These are phyloP conservation scores for Sindora glabra DNA, from an alignment of 306 rosid genomes.

Conservation along the genomic window DNA sequence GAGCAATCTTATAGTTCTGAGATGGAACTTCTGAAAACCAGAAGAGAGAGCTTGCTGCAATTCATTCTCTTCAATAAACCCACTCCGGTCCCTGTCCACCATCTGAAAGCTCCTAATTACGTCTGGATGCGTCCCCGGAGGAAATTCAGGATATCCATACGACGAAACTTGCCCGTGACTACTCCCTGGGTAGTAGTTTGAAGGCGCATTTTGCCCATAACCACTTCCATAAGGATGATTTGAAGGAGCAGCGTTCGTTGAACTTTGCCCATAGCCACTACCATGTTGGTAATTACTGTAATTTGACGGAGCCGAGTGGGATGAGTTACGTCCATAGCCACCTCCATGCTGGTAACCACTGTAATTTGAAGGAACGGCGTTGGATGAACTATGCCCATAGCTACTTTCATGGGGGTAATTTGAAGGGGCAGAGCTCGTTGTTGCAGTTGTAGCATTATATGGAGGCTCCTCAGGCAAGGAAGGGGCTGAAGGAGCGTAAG, in stretches of 20 bases:
- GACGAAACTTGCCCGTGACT: constrained; percentile 22
- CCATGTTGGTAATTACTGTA: constrained; percentile 4
- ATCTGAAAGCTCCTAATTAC: constrained; percentile 64
- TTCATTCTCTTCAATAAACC: constrained; percentile 67
- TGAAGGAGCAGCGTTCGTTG: not conserved
- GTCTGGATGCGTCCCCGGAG: constrained; percentile 61
- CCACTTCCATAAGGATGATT: not conserved
- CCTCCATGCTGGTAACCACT: not conserved
- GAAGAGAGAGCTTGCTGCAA: constrained; percentile 80
- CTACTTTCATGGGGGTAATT: not conserved
- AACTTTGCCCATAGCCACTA: not conserved
- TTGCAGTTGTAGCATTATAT: not conserved
- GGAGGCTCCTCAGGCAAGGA: constrained; percentile 22
- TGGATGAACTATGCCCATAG: not conserved
- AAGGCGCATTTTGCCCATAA: not conserved
- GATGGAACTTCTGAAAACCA: constrained; percentile 54
- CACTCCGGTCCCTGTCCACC: constrained; percentile 82
- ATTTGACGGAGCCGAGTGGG: constrained; percentile 10
- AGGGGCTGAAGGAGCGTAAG: constrained; percentile 63
- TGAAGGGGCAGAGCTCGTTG: not conserved
- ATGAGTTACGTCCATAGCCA: not conserved
- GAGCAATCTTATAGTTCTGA: constrained; percentile 76
- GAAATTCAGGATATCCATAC: constrained; percentile 38
- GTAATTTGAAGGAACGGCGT: not conserved
- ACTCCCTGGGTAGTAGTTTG: constrained; percentile 4